A percentile compares a stretch with the other conserved stretches of the same genome.
Conservation (phyloP, 2,329 filamentous ascomycete genomes). For the Fonsecaea pedrosoi region DNA sequence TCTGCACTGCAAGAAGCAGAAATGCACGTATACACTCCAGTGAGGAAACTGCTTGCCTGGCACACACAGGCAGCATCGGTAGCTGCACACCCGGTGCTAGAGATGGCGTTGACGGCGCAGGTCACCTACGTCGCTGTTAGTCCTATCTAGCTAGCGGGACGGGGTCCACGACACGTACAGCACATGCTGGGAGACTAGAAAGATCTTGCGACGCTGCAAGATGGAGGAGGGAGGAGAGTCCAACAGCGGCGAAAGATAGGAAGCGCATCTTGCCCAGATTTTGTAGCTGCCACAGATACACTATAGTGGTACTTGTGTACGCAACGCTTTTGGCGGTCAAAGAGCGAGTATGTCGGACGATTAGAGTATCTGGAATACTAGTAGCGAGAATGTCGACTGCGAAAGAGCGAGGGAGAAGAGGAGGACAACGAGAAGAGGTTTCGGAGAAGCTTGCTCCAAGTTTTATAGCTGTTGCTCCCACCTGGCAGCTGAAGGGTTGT, state of each 20-base stretch:
- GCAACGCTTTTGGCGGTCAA: background rate
- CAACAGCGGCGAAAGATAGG: constrained; percentile 20
- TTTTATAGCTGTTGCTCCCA: constrained; percentile 11
- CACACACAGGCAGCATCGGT: constrained; percentile 33
- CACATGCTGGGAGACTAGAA: constrained; percentile 27
- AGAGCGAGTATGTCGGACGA: constrained; percentile 2
- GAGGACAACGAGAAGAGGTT: background rate
- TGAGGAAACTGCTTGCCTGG: constrained; percentile 26
- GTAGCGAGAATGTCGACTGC: constrained; percentile 1
- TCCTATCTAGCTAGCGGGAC: background rate
- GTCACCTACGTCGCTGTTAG: constrained; percentile 16
- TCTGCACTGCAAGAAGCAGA: constrained; percentile 25
- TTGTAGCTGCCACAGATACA: background rate
- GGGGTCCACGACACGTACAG: constrained; percentile 20
- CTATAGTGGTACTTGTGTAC: too few relatives aligned
- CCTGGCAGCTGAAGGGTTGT: background rate
- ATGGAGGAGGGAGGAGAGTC: constrained; percentile 25
- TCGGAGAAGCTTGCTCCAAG: constrained; percentile 3
- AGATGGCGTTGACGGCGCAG: constrained; percentile 30
- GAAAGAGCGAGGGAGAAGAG: background rate
- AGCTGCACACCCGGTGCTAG: constrained; percentile 29
- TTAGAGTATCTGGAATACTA: background rate
- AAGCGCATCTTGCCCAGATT: constrained; percentile 27
- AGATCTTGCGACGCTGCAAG: constrained; percentile 30
- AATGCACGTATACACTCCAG: constrained; percentile 30